Conservation (phyloP, 169 alveolate species). For the Plasmodium cynomolgi region DNA sequence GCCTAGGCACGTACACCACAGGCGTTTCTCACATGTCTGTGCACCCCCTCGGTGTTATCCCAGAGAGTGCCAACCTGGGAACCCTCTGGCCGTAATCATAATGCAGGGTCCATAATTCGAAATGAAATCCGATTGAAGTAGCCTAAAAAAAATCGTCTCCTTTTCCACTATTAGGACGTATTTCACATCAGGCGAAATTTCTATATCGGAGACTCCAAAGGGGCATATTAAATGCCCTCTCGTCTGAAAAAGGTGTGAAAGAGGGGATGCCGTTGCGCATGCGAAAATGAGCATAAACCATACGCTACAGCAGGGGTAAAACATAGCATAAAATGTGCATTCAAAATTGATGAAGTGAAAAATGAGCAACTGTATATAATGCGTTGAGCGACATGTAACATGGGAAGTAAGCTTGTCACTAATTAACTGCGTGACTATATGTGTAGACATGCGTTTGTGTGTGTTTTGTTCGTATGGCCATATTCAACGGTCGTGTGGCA, state of each 20-base stretch:
- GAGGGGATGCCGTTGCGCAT: not conserved
- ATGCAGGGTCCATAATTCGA: conserved; percentile 55
- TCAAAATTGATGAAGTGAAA: not conserved
- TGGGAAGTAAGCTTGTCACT: no score
- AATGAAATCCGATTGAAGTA: conserved; percentile 73
- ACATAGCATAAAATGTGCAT: not conserved
- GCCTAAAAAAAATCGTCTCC: conserved; percentile 76
- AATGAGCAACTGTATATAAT: not conserved
- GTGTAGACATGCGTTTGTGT: not conserved
- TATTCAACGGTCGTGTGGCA: not conserved
- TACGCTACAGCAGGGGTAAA: not conserved
- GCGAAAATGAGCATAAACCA: not conserved
- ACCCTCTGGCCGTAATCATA: conserved; percentile 60
- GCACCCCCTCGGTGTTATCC: not conserved
- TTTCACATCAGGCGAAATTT: conserved; percentile 68
- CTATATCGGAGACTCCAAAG: conserved; percentile 62
- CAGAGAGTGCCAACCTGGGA: conserved; percentile 44
- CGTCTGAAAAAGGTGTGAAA: not conserved
- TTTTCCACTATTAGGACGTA: conserved; percentile 78
- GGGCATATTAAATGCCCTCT: conserved; percentile 74
- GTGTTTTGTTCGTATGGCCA: not conserved
- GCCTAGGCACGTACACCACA: not conserved
- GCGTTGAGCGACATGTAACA: not conserved
- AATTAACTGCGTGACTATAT: not conserved
- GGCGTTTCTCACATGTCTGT: not conserved